Base-by-base conservation (phyloP, 306 rosid genomes). In the Boehmeria nivea region DNA sequence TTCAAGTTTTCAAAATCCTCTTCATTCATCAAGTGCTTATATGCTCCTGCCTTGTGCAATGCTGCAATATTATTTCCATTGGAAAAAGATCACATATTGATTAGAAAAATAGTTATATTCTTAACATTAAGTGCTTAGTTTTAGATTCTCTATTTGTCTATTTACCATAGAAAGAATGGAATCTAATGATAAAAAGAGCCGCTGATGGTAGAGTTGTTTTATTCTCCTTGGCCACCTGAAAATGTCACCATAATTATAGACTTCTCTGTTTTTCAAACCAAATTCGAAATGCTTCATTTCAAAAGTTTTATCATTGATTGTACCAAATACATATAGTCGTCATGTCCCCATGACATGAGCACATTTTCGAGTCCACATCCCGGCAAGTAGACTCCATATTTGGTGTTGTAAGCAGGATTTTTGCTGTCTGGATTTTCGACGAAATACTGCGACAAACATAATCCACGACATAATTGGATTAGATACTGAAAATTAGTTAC, bases 261-360 rank as follows among this genome's bases (percentile, higher is more conserved):
- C 22, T 48, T 58, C 9, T 34, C 13, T 33, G 8, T 31, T 17
- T 25, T 23, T 18, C 42, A 36, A 12, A 27, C 14, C 16, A 31
- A 31, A 31, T n/a, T 31, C 36, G 36, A 31, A 28, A 27, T 16
- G 39, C 3, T 8, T 51, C 11, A 31, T 18, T 0, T 39, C 6
- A 36, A 42, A 24, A n/a, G 31, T 43, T 43, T 31, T 31, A 20
- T 23, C 8, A 18, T 57, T n/a, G n/a, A n/a, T n/a, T n/a, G 46
- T 82, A 84, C 96, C 67, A 88, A 63, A 49, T 85, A 85, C 97
- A 88, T 85, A 64, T 88, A 88, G 56, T 88, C 97, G 61, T 83
- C 97, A 16, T 88, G 95, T 43, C 97, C 96, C 94, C 91, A 88
- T 14, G 97, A 88, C 94, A 85, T 85, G 81, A 85, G 24, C 11